phyloP scores from a whole-genome alignment of 1,284 basidiomycete species.

The Gymnopus androsaceus region DNA sequence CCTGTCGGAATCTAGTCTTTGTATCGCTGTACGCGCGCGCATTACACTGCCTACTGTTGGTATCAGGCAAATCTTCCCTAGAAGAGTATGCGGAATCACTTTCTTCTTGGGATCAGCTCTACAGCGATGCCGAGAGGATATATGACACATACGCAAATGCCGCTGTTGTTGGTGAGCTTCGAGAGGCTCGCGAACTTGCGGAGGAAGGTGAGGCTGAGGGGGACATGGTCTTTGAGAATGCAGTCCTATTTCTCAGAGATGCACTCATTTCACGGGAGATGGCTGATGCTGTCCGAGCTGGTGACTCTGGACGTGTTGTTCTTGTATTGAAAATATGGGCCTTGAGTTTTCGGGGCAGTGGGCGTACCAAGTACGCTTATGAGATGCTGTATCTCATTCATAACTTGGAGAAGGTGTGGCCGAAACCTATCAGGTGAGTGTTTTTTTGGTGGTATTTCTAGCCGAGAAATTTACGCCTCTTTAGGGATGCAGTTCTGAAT shows the following conservation, averaged over 20 bases:
- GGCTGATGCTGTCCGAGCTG: constrained; percentile 35
- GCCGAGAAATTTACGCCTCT: background rate
- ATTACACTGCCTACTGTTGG: constrained; percentile 35
- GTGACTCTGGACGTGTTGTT: constrained; percentile 37
- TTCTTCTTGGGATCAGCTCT: constrained; percentile 23
- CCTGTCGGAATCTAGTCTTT: constrained; percentile 37
- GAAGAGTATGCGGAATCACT: constrained; percentile 25
- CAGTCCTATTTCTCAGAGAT: constrained; percentile 36
- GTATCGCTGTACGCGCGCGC: constrained; percentile 36
- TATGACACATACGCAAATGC: constrained; percentile 22
- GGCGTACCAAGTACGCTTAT: constrained; percentile 40
- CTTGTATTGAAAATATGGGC: constrained; percentile 35
- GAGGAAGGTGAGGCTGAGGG: constrained; percentile 17
- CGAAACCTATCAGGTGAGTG: constrained; percentile 30
- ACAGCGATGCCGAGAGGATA: constrained; percentile 22
- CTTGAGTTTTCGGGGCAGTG: constrained; percentile 34
- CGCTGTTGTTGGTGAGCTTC: constrained; percentile 17
- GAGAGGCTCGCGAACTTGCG: constrained; percentile 9
- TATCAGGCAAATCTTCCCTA: constrained; percentile 24
- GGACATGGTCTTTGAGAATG: constrained; percentile 41
- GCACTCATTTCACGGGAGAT: constrained; percentile 36
- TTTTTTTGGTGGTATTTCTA: background rate
- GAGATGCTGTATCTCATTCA: constrained; percentile 42
- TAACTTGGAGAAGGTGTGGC: constrained; percentile 40
- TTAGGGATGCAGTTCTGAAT: constrained; percentile 33